A percentile compares a stretch with the other conserved stretches of the same genome.
These are phyloP conservation scores for Volutella citrinella DNA, from an alignment of 2,329 filamentous ascomycete genomes.

Conservation along the genomic window DNA sequence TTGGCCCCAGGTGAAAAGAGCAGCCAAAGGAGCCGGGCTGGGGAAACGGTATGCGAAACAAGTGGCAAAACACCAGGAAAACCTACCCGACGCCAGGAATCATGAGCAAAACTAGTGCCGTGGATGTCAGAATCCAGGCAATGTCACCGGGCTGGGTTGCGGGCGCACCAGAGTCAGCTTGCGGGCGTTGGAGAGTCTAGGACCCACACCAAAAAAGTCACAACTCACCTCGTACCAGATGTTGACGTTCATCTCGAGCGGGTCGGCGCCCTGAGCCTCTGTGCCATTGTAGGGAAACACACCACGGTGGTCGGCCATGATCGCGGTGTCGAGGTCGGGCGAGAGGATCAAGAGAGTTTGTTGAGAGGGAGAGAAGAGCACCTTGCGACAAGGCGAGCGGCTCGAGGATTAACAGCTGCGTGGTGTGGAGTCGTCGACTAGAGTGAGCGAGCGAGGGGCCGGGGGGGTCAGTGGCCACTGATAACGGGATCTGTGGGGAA, in stretches of 20 bases:
- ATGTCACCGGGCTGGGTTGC: constrained; percentile 70
- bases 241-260: constrained; percentile 67
- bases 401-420: no score
- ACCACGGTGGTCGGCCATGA: constrained; percentile 40
- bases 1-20: no score
- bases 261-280: constrained; percentile 63
- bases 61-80: no score
- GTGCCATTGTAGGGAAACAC: constrained; percentile 63
- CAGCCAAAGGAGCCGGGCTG: no score
- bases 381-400: no score
- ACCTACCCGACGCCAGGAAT: constrained; percentile 79
- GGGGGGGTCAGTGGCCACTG: no score
- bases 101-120: constrained; percentile 85
- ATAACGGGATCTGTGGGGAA: no score
- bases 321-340: no score
- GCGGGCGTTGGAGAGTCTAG: constrained; percentile 16
- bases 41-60: no score
- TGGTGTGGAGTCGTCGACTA: no score
- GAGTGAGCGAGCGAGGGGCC: no score
- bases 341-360: constrained; percentile 3
- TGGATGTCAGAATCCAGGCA: constrained; percentile 77
- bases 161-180: constrained; percentile 28
- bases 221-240: constrained; percentile 70
- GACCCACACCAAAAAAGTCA: no score
- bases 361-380: not conserved